Evolutionary conservation across 1,139 yeast species (phyloP), one percentile per base, ranked within the genome.

Genomic region (Blastobotrys malaysiensis): DNA sequence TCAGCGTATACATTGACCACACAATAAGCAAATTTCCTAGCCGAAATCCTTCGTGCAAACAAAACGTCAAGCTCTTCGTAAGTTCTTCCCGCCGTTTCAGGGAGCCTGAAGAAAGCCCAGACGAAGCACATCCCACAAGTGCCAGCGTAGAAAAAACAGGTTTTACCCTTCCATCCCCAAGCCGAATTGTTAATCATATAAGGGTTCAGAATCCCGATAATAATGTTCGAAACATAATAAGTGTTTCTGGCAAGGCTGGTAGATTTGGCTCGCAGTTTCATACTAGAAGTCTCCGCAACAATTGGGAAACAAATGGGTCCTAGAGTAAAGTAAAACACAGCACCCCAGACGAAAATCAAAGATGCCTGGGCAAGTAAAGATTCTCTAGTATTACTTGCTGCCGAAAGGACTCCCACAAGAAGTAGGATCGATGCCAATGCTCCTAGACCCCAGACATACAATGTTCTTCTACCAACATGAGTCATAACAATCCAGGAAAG

Each of bases 21-120:
- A 20, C 45, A 67, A 27, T 56, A 52, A 59, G 60, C 26, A n/a
- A 43, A 63, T 43, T 57, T 52, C 16, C 55, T 31, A n/a, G 61
- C 58, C 16, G 52, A 39, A 24, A 61, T 55, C 9, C 52, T 26
- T 21, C 56, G 44, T 44, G 55, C 56, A 43, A 59, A 59, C 14
- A 59, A 47, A 19, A 52, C 50, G 67, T 82, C 86, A 63, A 82
- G 69, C 64, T 82, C 86, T 47, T 81, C 85, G 63, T 71, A 80
- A 3, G 84, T 79, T 64, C 82, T 77, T 50, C 75, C 77, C 62
- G 73, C 75, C n/a, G 84, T 77, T 63, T 82, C 86, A 4, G 87
- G 87, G 52, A 82, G 70, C 51, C 80, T 76, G 65, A 80, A 81
- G 66, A 66, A 79, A 36, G 72, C 63, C 84, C 84, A 67, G n/a